phyloP scores from a whole-genome alignment of 2,329 filamentous ascomycete species.

The Sporothrix protearum region DNA sequence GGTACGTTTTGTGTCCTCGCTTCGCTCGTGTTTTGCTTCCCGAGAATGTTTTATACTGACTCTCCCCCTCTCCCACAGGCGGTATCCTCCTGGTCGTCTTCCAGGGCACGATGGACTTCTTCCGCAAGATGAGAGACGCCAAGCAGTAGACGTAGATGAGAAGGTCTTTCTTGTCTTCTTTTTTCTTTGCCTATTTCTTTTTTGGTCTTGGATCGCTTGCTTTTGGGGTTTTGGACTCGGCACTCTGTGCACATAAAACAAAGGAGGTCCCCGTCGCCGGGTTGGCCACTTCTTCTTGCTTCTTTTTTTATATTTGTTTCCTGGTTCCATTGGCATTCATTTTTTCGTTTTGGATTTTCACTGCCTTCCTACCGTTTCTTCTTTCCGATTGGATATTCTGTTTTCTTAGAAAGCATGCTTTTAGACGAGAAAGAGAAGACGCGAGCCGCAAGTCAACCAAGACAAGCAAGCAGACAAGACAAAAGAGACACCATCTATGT shows the following conservation, averaged over 20 bases:
- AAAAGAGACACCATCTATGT: neutral
- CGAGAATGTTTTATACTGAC: slow-evolving; percentile 1
- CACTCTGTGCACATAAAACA: neutral
- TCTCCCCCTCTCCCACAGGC: slow-evolving; percentile 41
- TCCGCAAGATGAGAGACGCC: slow-evolving; percentile 58
- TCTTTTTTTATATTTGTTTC: neutral
- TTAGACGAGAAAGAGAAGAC: slow-evolving; percentile 7
- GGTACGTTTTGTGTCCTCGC: slow-evolving; percentile 36
- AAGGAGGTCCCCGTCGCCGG: neutral
- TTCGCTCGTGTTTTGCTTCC: neutral
- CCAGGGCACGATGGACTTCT: slow-evolving; percentile 89
- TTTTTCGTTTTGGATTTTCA: neutral
- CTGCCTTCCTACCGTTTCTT: neutral
- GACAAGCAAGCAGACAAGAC: neutral
- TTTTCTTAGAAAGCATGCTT: slow-evolving; percentile 14
- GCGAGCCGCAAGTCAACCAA: neutral
- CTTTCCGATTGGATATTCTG: neutral
- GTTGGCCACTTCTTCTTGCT: neutral
- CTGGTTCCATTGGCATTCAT: neutral
- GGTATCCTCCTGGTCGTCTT: slow-evolving; percentile 78
- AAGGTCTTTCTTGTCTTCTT: neutral
- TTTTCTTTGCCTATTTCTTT: neutral
- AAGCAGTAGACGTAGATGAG: slow-evolving; percentile 20
- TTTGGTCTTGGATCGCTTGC: neutral
- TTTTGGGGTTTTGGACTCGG: neutral